phyloP scores from a whole-genome alignment of 768 basidiomycete species.

The Leccinum rimulosum region DNA sequence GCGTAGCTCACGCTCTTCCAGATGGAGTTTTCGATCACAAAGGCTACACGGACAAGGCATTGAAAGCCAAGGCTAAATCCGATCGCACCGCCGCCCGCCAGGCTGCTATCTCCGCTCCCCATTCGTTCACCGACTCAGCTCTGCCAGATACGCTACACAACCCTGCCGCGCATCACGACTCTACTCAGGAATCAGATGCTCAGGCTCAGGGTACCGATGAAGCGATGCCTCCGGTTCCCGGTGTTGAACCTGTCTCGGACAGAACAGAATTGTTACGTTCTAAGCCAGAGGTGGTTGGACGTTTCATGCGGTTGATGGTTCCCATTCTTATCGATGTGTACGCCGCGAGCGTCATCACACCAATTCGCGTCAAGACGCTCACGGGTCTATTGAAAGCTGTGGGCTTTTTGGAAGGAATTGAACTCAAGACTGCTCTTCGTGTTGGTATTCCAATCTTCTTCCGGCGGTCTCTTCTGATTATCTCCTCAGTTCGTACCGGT shows the following conservation, averaged over 20 bases:
- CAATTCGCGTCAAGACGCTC: conserved; percentile 86
- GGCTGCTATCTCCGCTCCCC: conserved; percentile 34
- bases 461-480: conserved; percentile 7
- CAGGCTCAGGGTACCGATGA: conserved; percentile 45
- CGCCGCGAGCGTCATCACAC: conserved; percentile 90
- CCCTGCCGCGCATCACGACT: conserved; percentile 19
- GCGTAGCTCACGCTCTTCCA: conserved; percentile 26
- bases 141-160: conserved; percentile 20
- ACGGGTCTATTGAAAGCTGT: conserved; percentile 88
- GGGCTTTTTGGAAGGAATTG: conserved; percentile 79
- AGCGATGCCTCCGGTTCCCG: conserved; percentile 32
- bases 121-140: conserved; percentile 29
- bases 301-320: conserved; percentile 85
- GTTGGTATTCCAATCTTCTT: conserved; percentile 44
- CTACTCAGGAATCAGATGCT: conserved; percentile 32
- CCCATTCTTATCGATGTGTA: conserved; percentile 98
- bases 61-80: conserved; percentile 83
- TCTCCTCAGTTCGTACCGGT: conserved; percentile 79
- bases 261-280: conserved; percentile 75
- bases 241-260: conserved; percentile 40
- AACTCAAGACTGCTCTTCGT: conserved; percentile 70
- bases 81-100: conserved; percentile 72
- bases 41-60: conserved; percentile 82
- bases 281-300: conserved; percentile 70
- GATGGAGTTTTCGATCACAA: conserved; percentile 97